These are phyloP conservation scores for Candida sojae DNA, from an alignment of 1,139 yeast genomes.

Conservation along the genomic window DNA sequence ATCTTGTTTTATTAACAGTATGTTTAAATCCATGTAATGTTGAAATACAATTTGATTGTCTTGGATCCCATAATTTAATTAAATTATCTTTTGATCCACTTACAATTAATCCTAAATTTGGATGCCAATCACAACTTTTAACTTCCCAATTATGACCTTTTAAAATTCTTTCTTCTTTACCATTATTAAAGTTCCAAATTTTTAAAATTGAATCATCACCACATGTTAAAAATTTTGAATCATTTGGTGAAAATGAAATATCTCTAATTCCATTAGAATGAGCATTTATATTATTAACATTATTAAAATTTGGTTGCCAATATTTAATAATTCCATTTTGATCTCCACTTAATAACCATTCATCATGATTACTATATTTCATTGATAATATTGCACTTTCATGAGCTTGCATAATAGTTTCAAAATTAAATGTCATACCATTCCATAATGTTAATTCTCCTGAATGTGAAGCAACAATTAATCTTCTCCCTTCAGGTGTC, in stretches of 20 bases:
- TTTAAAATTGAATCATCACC: conserved; percentile 89
- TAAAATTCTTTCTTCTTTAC: conserved; percentile 76
- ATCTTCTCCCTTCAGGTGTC: conserved; percentile 95
- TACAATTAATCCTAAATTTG: conserved; percentile 77
- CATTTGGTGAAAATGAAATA: conserved; percentile 86
- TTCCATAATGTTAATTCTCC: conserved; percentile 99
- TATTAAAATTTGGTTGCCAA: conserved; percentile 98
- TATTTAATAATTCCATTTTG: conserved; percentile 88
- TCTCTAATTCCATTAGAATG: conserved; percentile 85
- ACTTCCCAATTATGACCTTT: conserved; percentile 99
- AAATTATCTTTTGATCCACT: conserved; percentile 93
- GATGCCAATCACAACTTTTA: conserved; percentile 97
- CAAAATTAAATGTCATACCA: conserved; percentile 93
- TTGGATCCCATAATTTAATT: conserved; percentile 95
- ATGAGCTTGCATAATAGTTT: conserved; percentile 98
- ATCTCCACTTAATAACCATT: conserved; percentile 93
- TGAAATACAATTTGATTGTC: conserved; percentile 68
- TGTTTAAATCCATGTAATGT: conserved; percentile 93
- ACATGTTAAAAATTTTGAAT: conserved; percentile 85
- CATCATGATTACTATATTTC: conserved; percentile 86
- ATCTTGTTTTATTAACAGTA: conserved; percentile 80
- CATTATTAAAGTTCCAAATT: conserved; percentile 93
- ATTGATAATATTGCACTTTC: conserved; percentile 83
- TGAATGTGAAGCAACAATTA: conserved; percentile 85
- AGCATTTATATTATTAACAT: conserved; percentile 82